phyloP scores from a whole-genome alignment of 176 grass and related monocot species.

The Rhynchospora breviuscula region DNA sequence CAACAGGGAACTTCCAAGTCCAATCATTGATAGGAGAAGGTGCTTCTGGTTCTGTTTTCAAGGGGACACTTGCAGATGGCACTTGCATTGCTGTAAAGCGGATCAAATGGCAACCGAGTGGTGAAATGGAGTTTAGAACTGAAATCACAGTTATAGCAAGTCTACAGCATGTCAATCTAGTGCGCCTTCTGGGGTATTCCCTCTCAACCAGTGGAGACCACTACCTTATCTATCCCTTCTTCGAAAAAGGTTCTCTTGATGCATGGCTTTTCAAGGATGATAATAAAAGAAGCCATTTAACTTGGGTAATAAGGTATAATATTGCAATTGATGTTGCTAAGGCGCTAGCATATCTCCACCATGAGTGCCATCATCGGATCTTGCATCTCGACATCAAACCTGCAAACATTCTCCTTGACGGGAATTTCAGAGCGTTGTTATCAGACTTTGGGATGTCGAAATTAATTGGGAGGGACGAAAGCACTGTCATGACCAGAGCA shows the following conservation, averaged over 20 bases:
- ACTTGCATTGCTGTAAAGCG: constrained; percentile 43
- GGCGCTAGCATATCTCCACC: constrained; percentile 62
- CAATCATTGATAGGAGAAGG: constrained; percentile 28
- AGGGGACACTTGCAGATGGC: constrained; percentile 49
- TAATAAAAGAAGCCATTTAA: constrained; percentile 14
- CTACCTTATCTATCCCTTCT: constrained; percentile 52
- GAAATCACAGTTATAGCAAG: constrained; percentile 40
- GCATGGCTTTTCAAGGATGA: constrained; percentile 42
- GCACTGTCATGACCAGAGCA: constrained; percentile 37
- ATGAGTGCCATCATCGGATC: constrained; percentile 40
- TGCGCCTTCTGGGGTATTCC: constrained; percentile 53
- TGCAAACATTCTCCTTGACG: constrained; percentile 69
- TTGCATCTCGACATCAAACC: constrained; percentile 71
- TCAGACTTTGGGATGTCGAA: constrained; percentile 62
- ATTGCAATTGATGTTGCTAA: constrained; percentile 44
- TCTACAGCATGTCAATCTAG: constrained; percentile 46
- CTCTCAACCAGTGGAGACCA: not conserved
- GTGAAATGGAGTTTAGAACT: constrained; percentile 34
- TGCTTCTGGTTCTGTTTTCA: constrained; percentile 47
- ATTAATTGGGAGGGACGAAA: constrained; percentile 42
- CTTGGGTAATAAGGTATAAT: constrained; percentile 25
- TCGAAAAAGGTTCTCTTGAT: constrained; percentile 55
- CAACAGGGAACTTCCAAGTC: constrained; percentile 29
- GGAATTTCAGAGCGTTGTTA: constrained; percentile 31
- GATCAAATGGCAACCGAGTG: constrained; percentile 24